These are phyloP conservation scores for Arctium lappa DNA, from an alignment of 129 eudicot genomes.

Conservation along the genomic window DNA sequence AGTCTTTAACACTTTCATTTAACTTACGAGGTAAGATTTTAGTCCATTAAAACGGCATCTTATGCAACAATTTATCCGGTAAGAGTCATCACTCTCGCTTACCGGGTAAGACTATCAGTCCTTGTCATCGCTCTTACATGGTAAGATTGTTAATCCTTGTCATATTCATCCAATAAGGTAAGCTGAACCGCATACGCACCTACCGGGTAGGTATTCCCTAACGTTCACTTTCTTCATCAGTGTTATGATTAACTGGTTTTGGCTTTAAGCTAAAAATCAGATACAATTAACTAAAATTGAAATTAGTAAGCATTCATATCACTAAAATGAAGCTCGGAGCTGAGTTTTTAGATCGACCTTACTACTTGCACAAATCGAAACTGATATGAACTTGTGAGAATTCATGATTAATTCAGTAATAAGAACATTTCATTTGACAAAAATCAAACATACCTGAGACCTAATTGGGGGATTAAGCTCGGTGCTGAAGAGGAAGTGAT, in stretches of 20 bases:
- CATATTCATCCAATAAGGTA: too few relatives aligned
- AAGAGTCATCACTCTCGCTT: too few relatives aligned
- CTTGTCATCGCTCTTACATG: too few relatives aligned
- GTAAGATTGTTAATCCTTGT: too few relatives aligned
- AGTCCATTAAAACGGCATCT: too few relatives aligned
- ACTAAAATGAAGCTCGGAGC: neutral
- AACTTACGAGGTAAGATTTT: too few relatives aligned
- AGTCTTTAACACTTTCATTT: too few relatives aligned
- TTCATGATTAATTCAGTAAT: neutral
- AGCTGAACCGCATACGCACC: too few relatives aligned
- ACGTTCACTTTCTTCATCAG: neutral
- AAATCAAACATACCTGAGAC: slow-evolving; percentile 38
- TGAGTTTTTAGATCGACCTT: neutral
- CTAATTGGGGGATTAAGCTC: slow-evolving; percentile 67
- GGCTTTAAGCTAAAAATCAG: neutral
- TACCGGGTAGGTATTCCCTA: neutral
- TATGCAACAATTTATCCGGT: too few relatives aligned
- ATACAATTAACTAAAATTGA: neutral
- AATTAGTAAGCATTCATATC: neutral
- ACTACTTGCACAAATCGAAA: neutral
- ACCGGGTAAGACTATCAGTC: too few relatives aligned
- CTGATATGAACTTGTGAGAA: neutral
- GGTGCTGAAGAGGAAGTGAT: slow-evolving; percentile 52
- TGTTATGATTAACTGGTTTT: neutral
- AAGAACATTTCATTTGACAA: neutral